Evolutionary conservation across 2,329 filamentous ascomycete genomes (phyloP).

Genomic region (Colletotrichum higginsianum): DNA sequence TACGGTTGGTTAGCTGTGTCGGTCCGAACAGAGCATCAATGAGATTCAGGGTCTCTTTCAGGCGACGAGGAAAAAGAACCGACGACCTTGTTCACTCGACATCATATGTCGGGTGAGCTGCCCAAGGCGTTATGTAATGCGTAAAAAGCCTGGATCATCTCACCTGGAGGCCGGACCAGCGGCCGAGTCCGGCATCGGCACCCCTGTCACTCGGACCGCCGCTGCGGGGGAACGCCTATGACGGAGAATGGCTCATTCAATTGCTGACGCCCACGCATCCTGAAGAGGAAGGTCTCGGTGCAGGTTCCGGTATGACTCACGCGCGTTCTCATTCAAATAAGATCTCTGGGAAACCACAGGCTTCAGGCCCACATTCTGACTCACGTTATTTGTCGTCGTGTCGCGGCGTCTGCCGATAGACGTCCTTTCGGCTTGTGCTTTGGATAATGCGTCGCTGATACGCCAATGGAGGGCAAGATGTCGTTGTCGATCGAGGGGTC

Average conservation of each 20-base stretch:
- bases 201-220: constrained; percentile 25
- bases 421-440: background rate
- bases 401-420: background rate
- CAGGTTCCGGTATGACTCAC: constrained; percentile 26
- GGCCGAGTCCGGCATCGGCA: constrained; percentile 16
- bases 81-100: no score
- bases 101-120: no score
- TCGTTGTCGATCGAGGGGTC: background rate
- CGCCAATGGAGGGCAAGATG: constrained; percentile 10
- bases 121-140: no score
- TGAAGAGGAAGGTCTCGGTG: constrained; percentile 30
- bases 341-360: background rate
- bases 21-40: no score
- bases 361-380: constrained; percentile 7
- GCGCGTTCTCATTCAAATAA: background rate
- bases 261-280: constrained; percentile 20
- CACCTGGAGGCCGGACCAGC: background rate
- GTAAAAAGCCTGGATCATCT: background rate
- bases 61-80: no score
- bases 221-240: constrained; percentile 8
- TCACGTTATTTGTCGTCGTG: constrained; percentile 9
- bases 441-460: constrained; percentile 1
- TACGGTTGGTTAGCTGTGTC: no score
- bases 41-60: no score
- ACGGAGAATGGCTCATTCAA: constrained; percentile 28